Percentiles rank a stretch among this genome's conserved stretches.
Conservation (phyloP, 768 basidiomycete genomes). For the Boletus rubroflammeus region DNA sequence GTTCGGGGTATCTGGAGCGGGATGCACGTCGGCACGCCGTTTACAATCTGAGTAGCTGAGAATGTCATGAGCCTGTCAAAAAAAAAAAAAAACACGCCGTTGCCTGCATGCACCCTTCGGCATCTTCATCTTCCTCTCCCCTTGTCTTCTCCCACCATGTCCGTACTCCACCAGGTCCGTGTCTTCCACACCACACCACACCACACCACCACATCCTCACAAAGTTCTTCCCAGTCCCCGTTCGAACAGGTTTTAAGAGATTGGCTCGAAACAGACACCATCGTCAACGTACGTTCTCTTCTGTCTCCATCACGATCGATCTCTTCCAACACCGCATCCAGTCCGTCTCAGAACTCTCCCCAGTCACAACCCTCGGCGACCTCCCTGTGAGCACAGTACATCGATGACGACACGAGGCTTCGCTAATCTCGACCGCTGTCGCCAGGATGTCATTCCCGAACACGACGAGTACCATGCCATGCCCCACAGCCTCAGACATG, state of each 20-base stretch:
- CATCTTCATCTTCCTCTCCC: background rate
- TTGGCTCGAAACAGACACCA: constrained; percentile 17
- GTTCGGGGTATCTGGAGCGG: constrained; percentile 90
- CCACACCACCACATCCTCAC: constrained; percentile 1
- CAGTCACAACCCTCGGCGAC: constrained; percentile 21
- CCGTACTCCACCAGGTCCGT: background rate
- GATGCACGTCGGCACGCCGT: constrained; percentile 73
- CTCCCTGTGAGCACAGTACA: constrained; percentile 26
- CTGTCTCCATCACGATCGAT: background rate
- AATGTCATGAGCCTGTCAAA: constrained; percentile 20
- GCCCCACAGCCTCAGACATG: constrained; percentile 29
- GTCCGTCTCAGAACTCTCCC: constrained; percentile 23
- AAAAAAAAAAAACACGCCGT: constrained; percentile 36
- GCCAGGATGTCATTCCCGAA: constrained; percentile 29
- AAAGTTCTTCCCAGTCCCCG: background rate
- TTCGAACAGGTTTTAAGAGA: constrained; percentile 17
- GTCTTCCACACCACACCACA: too few relatives aligned
- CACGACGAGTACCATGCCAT: constrained; percentile 28
- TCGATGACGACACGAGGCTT: constrained; percentile 14
- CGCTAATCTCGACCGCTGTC: constrained; percentile 21
- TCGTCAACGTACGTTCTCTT: constrained; percentile 23
- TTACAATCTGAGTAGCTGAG: constrained; percentile 38
- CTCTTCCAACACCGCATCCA: constrained; percentile 2
- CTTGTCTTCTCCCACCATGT: constrained; percentile 3
- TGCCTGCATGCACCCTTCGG: constrained; percentile 27